phyloP scores from a whole-genome alignment of 306 rosid species.

The Arachis hypogaea region DNA sequence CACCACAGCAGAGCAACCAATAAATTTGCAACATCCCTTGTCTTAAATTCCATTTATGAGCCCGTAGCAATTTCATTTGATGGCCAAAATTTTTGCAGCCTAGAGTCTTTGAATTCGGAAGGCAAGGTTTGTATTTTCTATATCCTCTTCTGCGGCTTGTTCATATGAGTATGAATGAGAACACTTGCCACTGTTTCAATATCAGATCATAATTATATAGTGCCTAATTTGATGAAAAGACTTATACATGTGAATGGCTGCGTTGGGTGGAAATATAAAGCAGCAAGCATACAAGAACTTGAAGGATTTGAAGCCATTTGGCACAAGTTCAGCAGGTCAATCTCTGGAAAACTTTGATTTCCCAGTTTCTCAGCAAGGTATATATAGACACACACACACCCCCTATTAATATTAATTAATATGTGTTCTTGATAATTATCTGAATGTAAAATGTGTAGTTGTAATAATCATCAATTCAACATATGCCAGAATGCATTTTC shows the following conservation, averaged over 20 bases:
- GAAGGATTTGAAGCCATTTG: slow-evolving; percentile 7
- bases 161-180: background rate
- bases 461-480: background rate
- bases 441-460: background rate
- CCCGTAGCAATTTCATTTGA: slow-evolving; percentile 34
- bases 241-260: slow-evolving; percentile 13
- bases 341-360: slow-evolving; percentile 23
- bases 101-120: slow-evolving; percentile 6
- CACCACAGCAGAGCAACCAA: background rate
- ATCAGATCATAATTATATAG: no score
- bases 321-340: slow-evolving; percentile 9
- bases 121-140: slow-evolving; percentile 24
- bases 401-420: no score
- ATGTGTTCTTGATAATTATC: no score
- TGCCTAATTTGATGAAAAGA: no score
- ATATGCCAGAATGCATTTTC: background rate
- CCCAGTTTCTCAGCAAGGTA: slow-evolving; percentile 48
- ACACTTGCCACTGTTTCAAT: no score
- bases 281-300: slow-evolving; percentile 25
- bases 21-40: background rate
- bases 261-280: slow-evolving; percentile 35
- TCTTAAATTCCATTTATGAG: slow-evolving; percentile 45
- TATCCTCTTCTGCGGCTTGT: background rate
- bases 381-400: no score
- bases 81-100: slow-evolving; percentile 14